A percentile compares a stretch with the other conserved stretches of the same genome.
These are phyloP conservation scores for Ogataea zsoltii DNA, from an alignment of 805 yeast species.

Conservation along the genomic window DNA sequence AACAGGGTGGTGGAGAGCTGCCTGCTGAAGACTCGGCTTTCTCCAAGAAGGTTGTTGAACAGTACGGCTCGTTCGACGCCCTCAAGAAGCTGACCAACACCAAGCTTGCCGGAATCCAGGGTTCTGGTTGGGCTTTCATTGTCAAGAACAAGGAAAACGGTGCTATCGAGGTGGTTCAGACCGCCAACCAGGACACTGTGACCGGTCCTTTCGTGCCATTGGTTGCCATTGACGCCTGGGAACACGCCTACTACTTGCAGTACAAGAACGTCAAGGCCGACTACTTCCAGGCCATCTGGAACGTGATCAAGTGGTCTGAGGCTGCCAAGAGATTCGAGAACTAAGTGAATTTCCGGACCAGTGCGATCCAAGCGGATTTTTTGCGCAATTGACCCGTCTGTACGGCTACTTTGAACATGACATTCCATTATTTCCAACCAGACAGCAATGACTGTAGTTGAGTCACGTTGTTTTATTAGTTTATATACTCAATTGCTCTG, in stretches of 20 bases:
- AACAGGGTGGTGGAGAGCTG: slow-evolving; percentile 73
- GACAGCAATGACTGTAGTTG: neutral
- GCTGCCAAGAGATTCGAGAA: slow-evolving; percentile 72
- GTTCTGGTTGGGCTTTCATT: slow-evolving; percentile 94
- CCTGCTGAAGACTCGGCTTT: slow-evolving; percentile 58
- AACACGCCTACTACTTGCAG: slow-evolving; percentile 93
- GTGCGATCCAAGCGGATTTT: too few species aligned
- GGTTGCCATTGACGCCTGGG: slow-evolving; percentile 95
- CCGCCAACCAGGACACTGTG: slow-evolving; percentile 85
- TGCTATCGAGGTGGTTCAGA: slow-evolving; percentile 75
- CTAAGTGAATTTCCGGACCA: slow-evolving; percentile 7
- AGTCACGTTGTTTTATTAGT: too few species aligned
- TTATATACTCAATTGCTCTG: too few species aligned
- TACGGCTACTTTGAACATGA: too few species aligned
- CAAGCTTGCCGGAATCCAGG: slow-evolving; percentile 84
- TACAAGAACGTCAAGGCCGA: slow-evolving; percentile 90
- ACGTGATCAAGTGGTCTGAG: slow-evolving; percentile 90
- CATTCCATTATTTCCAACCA: neutral
- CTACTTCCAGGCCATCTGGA: slow-evolving; percentile 93
- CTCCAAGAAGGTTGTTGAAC: slow-evolving; percentile 55
- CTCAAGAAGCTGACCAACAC: slow-evolving; percentile 64
- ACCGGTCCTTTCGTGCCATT: slow-evolving; percentile 69
- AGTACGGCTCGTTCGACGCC: slow-evolving; percentile 74
- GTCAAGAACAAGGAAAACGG: slow-evolving; percentile 78
- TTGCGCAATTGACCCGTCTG: slow-evolving; percentile 3